phyloP scores from a whole-genome alignment of 306 rosid genomes.

The Myrica gale region DNA sequence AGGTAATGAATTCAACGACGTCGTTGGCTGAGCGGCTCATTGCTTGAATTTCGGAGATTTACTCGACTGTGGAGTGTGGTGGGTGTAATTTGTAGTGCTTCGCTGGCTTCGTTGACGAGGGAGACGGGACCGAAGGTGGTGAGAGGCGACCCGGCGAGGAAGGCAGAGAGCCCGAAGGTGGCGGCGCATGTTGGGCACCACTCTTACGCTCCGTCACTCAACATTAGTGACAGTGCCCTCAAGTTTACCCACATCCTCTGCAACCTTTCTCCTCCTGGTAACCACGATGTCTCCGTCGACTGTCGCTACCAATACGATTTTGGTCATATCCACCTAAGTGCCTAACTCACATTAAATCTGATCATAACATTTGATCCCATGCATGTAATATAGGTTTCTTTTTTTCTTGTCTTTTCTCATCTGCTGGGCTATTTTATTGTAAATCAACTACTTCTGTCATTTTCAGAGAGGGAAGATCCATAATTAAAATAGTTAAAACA shows the following conservation, averaged over 20 bases:
- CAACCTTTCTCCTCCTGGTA: slow-evolving; percentile 94
- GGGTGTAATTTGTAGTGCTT: slow-evolving; percentile 49
- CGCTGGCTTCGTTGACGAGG: slow-evolving; percentile 85
- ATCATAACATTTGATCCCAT: background rate
- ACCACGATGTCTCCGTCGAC: background rate
- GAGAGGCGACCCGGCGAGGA: slow-evolving; percentile 74
- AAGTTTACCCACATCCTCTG: slow-evolving; percentile 90
- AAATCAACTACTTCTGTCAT: too few relatives aligned
- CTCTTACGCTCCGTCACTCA: slow-evolving; percentile 48
- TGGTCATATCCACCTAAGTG: too few relatives aligned
- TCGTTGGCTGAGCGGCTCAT: background rate
- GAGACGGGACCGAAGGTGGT: slow-evolving; percentile 90
- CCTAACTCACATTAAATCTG: too few relatives aligned
- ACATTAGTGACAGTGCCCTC: slow-evolving; percentile 73
- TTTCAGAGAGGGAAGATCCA: too few relatives aligned
- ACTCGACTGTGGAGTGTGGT: background rate
- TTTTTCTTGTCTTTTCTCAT: background rate
- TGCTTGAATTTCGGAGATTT: background rate
- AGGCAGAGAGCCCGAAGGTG: slow-evolving; percentile 24
- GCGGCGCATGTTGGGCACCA: slow-evolving; percentile 39
- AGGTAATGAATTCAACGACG: slow-evolving; percentile 36
- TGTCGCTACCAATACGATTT: background rate
- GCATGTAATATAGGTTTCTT: background rate
- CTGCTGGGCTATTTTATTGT: too few relatives aligned
- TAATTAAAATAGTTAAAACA: too few relatives aligned